These are phyloP conservation scores for Termitomyces eurrhizus DNA, from an alignment of 768 basidiomycete species.

Conservation along the genomic window DNA sequence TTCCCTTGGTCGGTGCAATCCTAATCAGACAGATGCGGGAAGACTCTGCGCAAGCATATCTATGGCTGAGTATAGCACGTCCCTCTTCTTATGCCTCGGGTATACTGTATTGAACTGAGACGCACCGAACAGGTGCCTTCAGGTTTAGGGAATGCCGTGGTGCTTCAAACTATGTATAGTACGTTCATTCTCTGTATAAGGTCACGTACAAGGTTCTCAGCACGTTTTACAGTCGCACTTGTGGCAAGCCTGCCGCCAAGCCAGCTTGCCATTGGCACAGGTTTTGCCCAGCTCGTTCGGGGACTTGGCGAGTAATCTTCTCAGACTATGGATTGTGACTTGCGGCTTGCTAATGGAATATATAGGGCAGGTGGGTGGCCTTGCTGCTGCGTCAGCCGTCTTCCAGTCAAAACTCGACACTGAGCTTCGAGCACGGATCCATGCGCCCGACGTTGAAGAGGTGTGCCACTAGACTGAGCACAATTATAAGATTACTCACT, in stretches of 20 bases:
- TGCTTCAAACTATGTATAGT: constrained; percentile 60
- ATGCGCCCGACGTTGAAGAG: constrained; percentile 37
- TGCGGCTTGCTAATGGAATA: neutral
- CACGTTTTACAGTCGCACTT: constrained; percentile 40
- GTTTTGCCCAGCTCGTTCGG: constrained; percentile 58
- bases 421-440: constrained; percentile 44
- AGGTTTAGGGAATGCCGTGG: constrained; percentile 64
- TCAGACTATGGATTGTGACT: neutral
- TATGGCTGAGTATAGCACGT: constrained; percentile 45
- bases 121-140: constrained; percentile 42
- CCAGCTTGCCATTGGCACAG: constrained; percentile 55
- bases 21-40: constrained; percentile 38
- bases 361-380: constrained; percentile 56
- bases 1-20: constrained; percentile 42
- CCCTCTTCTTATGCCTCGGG: neutral
- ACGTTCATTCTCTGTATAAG: constrained; percentile 14
- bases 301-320: constrained; percentile 39
- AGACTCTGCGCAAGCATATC: constrained; percentile 35
- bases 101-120: constrained; percentile 5
- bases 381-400: constrained; percentile 54
- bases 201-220: neutral
- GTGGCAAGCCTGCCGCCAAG: constrained; percentile 50
- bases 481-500: neutral
- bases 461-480: constrained; percentile 21
- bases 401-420: constrained; percentile 49